Evolutionary conservation across 371 early-diverging fungal genomes (phyloP), one percentile per base, ranked within the genome.

Genomic region (Sporodiniella umbellata): DNA sequence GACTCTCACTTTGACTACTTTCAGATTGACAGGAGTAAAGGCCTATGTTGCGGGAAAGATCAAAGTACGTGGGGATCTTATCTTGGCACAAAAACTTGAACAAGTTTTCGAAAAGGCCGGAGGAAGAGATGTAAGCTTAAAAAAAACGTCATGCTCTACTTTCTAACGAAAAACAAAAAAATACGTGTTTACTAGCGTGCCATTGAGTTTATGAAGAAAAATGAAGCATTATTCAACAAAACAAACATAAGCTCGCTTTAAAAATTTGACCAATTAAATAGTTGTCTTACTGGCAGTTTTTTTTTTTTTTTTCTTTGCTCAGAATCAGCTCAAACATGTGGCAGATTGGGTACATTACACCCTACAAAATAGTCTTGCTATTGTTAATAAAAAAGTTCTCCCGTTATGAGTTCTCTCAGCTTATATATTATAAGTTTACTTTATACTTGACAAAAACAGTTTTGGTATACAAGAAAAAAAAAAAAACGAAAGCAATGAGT

Each of bases 21-120:
- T 22, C 17, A 72, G 72, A 7, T 51, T 72, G 61, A 68, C 66
- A 17, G 72, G 72, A 10, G 59, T 72, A 18, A 69, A 66, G 19
- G 74, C 68, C 8, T 74, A 74, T 25, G 65, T 70, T 66, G 59
- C 54, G 6, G 66, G 70, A 18, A 55, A 47, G 21, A 62, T 74
- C 30, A 69, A 70, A 45, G 68, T 74, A 10, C 56, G 60, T 18
- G 74, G 74, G 12, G 70, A 70, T 30, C 45, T 74, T 24, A 47
- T 68, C 17, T 58, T 74, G 30, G 74, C 70, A 5, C 74, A 74
- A 48, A 57, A 56, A 17, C 53, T 74, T 21, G 74, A 70, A 51
- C 54, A 67, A 38, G 58, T 74, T 5, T 74, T 74, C 53, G 66
- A 68, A 45, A 74, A 74, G 40, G 60, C 64, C 8, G 62, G 60